These are phyloP conservation scores for Dothistroma septosporum DNA, from an alignment of 2,329 filamentous ascomycete genomes.

Conservation along the genomic window DNA sequence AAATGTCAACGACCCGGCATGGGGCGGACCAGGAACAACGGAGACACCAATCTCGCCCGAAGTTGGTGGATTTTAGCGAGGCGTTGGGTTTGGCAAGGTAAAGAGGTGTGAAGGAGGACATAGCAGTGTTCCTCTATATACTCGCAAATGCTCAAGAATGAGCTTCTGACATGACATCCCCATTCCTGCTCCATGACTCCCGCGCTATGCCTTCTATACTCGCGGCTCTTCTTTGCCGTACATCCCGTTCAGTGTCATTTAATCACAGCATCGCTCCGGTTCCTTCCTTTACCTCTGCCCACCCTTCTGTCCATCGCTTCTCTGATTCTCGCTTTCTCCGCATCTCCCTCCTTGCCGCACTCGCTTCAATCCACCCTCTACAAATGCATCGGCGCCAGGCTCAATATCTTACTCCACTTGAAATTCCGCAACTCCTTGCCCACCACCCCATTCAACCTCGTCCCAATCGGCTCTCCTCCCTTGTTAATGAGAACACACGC, in stretches of 20 bases:
- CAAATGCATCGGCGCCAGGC: constrained; percentile 80
- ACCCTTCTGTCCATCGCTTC: neutral
- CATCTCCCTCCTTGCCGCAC: neutral
- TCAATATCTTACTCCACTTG: constrained; percentile 98
- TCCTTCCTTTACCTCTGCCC: neutral
- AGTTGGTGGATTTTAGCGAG: constrained; percentile 7
- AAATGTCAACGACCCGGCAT: neutral
- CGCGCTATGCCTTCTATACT: constrained; percentile 10
- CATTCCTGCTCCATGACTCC: constrained; percentile 4
- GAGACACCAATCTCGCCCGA: neutral
- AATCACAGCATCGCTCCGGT: neutral
- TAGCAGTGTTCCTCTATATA: neutral
- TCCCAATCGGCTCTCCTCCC: constrained; percentile 89
- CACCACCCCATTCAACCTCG: constrained; percentile 83
- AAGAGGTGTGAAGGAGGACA: neutral
- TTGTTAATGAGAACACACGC: constrained; percentile 97
- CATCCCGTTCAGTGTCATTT: neutral
- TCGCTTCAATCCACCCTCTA: constrained; percentile 38
- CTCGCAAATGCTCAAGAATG: constrained; percentile 1
- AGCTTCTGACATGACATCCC: neutral
- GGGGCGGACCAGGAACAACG: neutral
- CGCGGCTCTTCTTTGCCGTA: neutral
- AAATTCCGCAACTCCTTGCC: constrained; percentile 83
- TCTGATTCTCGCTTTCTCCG: neutral
- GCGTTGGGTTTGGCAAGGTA: constrained; percentile 7